A percentile compares a stretch with the other conserved stretches of the same genome.
Conservation (phyloP, 345 rosid species). For the Euphorbia lathyris region DNA sequence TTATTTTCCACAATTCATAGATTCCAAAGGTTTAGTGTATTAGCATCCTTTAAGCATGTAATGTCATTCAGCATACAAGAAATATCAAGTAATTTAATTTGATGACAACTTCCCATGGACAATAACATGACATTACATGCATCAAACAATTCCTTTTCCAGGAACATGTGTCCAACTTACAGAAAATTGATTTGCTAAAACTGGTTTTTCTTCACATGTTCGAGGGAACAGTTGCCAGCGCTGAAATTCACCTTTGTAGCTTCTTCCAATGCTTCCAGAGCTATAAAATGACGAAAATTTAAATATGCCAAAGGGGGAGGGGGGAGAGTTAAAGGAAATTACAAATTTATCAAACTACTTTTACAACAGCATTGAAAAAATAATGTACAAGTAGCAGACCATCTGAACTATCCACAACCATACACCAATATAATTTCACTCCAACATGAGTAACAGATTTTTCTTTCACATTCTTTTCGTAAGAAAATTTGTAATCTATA, state of each 20-base stretch:
- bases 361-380: neutral
- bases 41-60: neutral
- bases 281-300: slow-evolving; percentile 28
- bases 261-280: slow-evolving; percentile 87
- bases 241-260: slow-evolving; percentile 88
- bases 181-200: slow-evolving; percentile 88
- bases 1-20: neutral
- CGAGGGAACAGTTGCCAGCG: slow-evolving; percentile 79
- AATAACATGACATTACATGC: slow-evolving; percentile 5
- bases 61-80: neutral
- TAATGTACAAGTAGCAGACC: neutral
- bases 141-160: neutral
- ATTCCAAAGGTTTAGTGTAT: neutral
- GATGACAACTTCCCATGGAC: neutral
- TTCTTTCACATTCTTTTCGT: neutral
- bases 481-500: neutral
- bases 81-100: neutral
- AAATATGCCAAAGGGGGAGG: neutral
- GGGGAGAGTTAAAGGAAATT: neutral
- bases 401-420: neutral
- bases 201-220: slow-evolving; percentile 67
- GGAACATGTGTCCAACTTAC: slow-evolving; percentile 45
- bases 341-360: neutral
- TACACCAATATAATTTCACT: neutral
- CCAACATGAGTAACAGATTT: neutral